phyloP scores from a whole-genome alignment of 352 stramenopile genomes.

The Phytophthora quininea region DNA sequence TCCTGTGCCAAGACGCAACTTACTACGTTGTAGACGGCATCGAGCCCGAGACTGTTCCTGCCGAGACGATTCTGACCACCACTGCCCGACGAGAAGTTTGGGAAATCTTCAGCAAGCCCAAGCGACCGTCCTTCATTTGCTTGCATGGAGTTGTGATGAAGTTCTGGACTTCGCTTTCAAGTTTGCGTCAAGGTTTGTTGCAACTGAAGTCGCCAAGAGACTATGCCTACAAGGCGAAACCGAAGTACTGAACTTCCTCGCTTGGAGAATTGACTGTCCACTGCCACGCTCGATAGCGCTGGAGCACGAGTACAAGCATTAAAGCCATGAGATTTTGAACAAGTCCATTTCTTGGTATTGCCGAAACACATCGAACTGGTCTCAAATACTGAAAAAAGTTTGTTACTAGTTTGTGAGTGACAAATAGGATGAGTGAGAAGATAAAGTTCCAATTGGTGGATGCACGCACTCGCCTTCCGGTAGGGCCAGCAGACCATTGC shows the following conservation, averaged over 20 bases:
- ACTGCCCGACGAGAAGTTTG: background rate
- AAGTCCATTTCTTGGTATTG: no score
- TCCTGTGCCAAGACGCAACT: background rate
- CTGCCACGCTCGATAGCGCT: no score
- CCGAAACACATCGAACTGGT: no score
- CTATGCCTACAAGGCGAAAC: no score
- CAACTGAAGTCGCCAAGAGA: no score
- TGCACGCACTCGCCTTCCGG: background rate
- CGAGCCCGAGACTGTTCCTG: background rate
- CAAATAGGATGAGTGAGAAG: background rate
- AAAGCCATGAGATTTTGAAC: no score
- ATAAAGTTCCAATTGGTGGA: background rate
- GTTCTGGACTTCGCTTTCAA: background rate
- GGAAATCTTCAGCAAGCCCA: background rate
- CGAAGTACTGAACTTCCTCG: no score
- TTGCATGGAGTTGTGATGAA: background rate
- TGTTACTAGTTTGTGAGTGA: no score
- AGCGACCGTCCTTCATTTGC: background rate
- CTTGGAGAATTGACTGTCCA: no score
- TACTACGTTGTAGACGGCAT: background rate
- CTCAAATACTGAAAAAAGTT: no score
- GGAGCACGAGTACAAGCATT: no score
- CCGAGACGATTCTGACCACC: constrained; percentile 17
- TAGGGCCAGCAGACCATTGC: background rate
- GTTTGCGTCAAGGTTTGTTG: no score